Conservation (phyloP, 2,329 filamentous ascomycete species). For the Fusarium armeniacum region DNA sequence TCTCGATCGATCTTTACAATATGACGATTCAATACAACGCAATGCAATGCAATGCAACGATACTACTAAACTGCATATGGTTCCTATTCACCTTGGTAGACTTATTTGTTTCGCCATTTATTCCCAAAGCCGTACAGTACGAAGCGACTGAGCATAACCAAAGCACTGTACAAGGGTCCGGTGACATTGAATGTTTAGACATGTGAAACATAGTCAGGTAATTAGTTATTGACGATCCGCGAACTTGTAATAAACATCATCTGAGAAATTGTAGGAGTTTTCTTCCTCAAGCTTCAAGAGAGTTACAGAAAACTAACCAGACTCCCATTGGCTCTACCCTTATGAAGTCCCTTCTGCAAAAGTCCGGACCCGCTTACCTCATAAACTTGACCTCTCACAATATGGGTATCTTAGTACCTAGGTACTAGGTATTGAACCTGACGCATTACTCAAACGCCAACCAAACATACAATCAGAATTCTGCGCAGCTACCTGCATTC, state of each 20-base stretch:
- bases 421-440: neutral
- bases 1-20: slow-evolving; percentile 20
- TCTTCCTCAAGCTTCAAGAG: neutral
- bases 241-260: neutral
- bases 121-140: neutral
- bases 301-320: neutral
- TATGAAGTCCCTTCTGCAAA: slow-evolving; percentile 2
- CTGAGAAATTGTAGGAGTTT: neutral
- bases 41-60: neutral
- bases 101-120: neutral
- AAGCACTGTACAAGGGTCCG: neutral
- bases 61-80: neutral
- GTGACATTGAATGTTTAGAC: neutral
- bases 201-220: neutral
- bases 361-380: slow-evolving; percentile 28
- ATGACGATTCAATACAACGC: neutral
- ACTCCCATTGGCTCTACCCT: slow-evolving; percentile 7
- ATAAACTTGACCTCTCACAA: slow-evolving; percentile 30
- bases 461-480: neutral
- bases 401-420: neutral
- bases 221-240: neutral
- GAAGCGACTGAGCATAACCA: neutral
- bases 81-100: neutral
- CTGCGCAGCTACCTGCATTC: neutral
- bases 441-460: slow-evolving; percentile 12